Base-by-base conservation (phyloP, 179 eudicot species). In the Nepenthes alata region DNA sequence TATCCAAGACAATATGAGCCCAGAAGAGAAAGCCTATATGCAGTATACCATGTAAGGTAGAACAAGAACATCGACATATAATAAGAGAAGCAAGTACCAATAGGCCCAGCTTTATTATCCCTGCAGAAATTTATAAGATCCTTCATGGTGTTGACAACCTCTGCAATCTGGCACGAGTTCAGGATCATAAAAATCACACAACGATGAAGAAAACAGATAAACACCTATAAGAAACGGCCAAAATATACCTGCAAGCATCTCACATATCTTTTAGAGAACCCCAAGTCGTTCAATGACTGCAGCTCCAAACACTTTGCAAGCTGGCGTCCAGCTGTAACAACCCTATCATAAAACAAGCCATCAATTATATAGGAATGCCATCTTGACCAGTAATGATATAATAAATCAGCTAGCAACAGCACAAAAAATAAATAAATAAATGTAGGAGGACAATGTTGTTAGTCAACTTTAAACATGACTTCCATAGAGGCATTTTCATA, bases 91-190 rank as follows among this genome's bases (percentile, higher is more conserved):
- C 12, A 14, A 10, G 82, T 83, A 89, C 96, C 98, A 63, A 85
- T 83, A 2, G 98, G 93, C 60, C 98, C 96, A 39, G 57, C 80
- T 81, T 89, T 86, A 16, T 76, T 79, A 53, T 89, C 88, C 57
- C 79, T 72, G 81, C 96, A 86, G 68, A 78, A 81, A 75, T 83
- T 89, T 77, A 86, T 78, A 64, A 91, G 77, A 72, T 91, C 96
- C 63, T 86, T 91, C 98, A 89, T 91, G 79, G 89, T 89, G 70
- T 77, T 85, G 67, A 89, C 96, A 55, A 91, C 98, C 74, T 91
- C 98, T 14, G 96, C 85, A 71, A 89, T 91, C 97, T 89, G 91
- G 52, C 16, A 62, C 47, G 77, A 57, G 50, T 45, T 3, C 52
- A 55, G 36, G 25, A 25, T 14, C 15, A 59, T 25, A 16, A 25